These are phyloP conservation scores for Heterobasidion occidentale DNA, from an alignment of 1,284 basidiomycete species.

Conservation along the genomic window DNA sequence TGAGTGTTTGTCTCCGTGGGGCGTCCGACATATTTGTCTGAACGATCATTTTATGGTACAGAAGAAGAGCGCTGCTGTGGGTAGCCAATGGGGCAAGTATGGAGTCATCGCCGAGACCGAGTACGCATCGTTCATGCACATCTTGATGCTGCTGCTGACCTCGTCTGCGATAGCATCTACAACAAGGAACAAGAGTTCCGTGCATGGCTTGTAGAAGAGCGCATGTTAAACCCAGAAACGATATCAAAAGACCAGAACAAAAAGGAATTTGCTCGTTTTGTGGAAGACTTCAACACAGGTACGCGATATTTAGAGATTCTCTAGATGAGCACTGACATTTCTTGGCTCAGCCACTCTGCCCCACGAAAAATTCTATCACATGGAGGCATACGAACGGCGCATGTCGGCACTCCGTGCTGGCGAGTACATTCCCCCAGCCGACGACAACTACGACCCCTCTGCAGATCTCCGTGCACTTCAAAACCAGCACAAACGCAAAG, in stretches of 20 bases:
- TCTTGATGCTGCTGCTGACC: neutral
- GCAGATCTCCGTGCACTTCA: slow-evolving; percentile 75
- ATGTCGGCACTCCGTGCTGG: slow-evolving; percentile 79
- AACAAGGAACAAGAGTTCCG: slow-evolving; percentile 79
- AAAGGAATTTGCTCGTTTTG: slow-evolving; percentile 74
- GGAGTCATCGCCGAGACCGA: slow-evolving; percentile 79
- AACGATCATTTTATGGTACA: neutral
- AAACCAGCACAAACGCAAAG: slow-evolving; percentile 55
- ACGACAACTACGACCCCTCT: slow-evolving; percentile 67
- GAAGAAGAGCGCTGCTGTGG: slow-evolving; percentile 48
- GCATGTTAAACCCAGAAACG: slow-evolving; percentile 81
- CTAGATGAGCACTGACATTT: neutral
- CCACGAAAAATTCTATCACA: slow-evolving; percentile 89
- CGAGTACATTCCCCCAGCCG: slow-evolving; percentile 61
- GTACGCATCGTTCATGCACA: slow-evolving; percentile 37
- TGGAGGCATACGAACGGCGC: slow-evolving; percentile 70
- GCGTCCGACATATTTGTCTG: neutral
- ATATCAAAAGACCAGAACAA: slow-evolving; percentile 76
- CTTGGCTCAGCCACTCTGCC: slow-evolving; percentile 65
- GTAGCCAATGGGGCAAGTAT: slow-evolving; percentile 80
- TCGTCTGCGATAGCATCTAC: slow-evolving; percentile 46
- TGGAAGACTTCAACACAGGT: slow-evolving; percentile 89
- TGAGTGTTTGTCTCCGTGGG: slow-evolving; percentile 14
- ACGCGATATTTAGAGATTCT: slow-evolving; percentile 10
- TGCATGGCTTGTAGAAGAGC: slow-evolving; percentile 86